Base-by-base conservation (phyloP, 2,329 filamentous ascomycete genomes). In the Ophiocordyceps camponoti-floridani region DNA sequence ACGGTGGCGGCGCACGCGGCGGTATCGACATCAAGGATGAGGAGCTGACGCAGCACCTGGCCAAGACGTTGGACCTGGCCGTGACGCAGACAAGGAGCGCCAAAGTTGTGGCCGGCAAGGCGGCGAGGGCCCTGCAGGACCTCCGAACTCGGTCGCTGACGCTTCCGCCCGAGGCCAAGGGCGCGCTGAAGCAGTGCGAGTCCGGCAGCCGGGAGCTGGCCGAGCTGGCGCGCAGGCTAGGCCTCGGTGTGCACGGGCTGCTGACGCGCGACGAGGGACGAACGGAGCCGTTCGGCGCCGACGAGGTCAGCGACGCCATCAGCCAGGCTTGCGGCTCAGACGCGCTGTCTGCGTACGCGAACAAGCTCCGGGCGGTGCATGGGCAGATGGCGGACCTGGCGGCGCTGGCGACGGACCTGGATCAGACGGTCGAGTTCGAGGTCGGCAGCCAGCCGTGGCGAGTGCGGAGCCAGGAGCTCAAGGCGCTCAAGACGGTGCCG, bases 61-160 rank as follows among this genome's bases (percentile, higher is more conserved):
- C 73, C 28, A 78, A 77, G 54, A 84, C 81, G 58, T 68, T 81
- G 1, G 86, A 94, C 47, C 60, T 70, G 14, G 74, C 87, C 45
- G 73, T 87, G 47, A 77, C 75, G 13, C 80, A 87, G 54, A 84
- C 83, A 8, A 76, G 88, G 48, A 87, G 83, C 56, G 75, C 82
- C 46, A 94, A 94, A 68, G 84, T 94, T 31, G 72, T 89, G 43
- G 77, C 83, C 42, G 76, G 79, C 46, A 94, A 94, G 65, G 75
- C 84, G 6, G 73, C 84, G 40, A 77, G 82, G 44, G 77, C 83
- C 16, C 65, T 94, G 12, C 77, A 85, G 48, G 87, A 94, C 46
- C 72, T 94, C 45, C 79, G 80, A 58, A 70, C 76, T 3, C 71
- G 87, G 43, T 88, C 81, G 7, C 67, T 94, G 44, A 82, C 83